Base-by-base conservation (phyloP, 345 rosid species). In the Trapa incisa region DNA sequence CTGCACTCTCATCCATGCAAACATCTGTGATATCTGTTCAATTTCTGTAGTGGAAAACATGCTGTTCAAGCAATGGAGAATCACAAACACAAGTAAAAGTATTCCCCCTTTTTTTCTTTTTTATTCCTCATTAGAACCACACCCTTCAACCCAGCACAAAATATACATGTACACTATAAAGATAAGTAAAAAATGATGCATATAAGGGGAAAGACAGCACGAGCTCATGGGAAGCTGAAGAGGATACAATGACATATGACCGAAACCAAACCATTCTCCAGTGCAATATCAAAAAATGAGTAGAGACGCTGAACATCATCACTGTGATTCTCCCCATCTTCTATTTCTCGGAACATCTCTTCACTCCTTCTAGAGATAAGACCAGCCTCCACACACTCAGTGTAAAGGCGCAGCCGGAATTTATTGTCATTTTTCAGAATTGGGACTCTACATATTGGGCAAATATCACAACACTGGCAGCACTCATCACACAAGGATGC, bases 1-100 rank as follows among this genome's bases (percentile, higher is more conserved):
- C 96, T 42, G 99, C 97, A 80, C 81, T 80, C 85, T 95, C 99
- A 71, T 95, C 97, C 97, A 95, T 89, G 75, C 97, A 91, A 61
- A 91, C 91, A 79, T 91, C 90, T 61, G 90, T 87, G 64, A 95
- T 82, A 84, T 95, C 99, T 95, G 79, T 82, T 65, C 54, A 77
- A 74, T 67, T 68, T 75, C 75, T 76, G 87, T 81, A 76, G 86
- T 85, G 80, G 88, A 71, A 63, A 73, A 47, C 53, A 17, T 69
- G 60, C 71, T 54, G 50, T 68, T 73, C 66, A 47, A 68, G 37
- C 12, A 39, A 13, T n/a, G 60, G 22, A 32, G 68, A 17, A 65
- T 38, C 47, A 56, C 69, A 71, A 52, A 54, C 10, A n/a, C 22
- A 54, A n/a, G 60, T 22, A 3, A n/a, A n/a, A 54, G 33, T n/a